Evolutionary conservation across 495 filamentous ascomycete genomes (phyloP), one percentile per base, ranked within the genome.

Genomic region (Penicillium manginii): DNA sequence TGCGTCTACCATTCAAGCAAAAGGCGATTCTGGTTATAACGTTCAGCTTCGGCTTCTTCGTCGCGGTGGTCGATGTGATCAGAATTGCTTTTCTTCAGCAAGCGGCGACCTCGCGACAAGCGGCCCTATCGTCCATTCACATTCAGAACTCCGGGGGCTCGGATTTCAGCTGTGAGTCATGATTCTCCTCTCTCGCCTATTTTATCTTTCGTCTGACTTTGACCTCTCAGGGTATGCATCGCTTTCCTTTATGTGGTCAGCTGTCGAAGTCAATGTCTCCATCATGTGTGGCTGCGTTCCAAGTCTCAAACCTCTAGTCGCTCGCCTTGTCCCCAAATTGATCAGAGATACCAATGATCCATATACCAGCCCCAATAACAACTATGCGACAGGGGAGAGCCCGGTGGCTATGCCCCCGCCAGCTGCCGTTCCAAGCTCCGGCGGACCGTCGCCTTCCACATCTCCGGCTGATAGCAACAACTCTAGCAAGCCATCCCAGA

Each of bases 221-320:
- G 21, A 10, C 17, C 3, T 51, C 10, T 12, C 12, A 68, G 88
- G 85, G 88, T 90, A 92, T 71, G 92, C 88, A 3, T 90, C 91
- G 4, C 70, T 91, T 2, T 89, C 91, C 0, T 90, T 96, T 68
- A 92, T 96, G 88, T 97, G 92, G 92, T 93, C 89, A 17, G 90
- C 87, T 9, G 84, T 97, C 58, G 92, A 96, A 71, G 91, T 96
- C 70, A 92, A 96, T 63, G 79, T 92, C 8, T 92, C 92, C 8
- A 90, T 96, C 54, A 88, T 93, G 42, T 94, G 90, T 57, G 92
- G 86, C 48, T 96, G 91, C 63, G 87, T 96, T 26, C 93, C 92
- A 14, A 93, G 89, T 18, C 76, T 96, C 60, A 97, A 96, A 65
- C 93, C 93, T 14, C 79, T 97, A 17, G 85, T 91, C 54, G 84